A percentile compares a stretch with the other conserved stretches of the same genome.
These are phyloP conservation scores for Oxyria digyna DNA, from an alignment of 148 eudicot genomes.

Conservation along the genomic window DNA sequence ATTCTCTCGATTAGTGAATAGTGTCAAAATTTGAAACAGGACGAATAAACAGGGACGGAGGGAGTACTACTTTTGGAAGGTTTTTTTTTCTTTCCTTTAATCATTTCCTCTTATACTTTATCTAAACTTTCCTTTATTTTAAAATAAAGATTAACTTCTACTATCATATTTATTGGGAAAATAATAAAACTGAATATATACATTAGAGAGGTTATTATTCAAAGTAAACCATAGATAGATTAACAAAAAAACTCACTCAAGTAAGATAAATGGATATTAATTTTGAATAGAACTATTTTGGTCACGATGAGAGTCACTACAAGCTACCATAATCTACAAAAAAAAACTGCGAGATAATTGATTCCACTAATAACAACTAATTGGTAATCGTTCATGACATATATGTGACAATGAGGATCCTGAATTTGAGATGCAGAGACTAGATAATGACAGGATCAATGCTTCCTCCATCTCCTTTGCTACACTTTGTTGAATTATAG, in stretches of 20 bases:
- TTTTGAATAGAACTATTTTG: not conserved
- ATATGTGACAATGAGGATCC: not conserved
- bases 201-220: too few species aligned
- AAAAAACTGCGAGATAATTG: not conserved
- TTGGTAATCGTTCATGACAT: not conserved
- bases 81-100: not conserved
- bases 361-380: not conserved
- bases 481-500: conserved; percentile 13
- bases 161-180: too few species aligned
- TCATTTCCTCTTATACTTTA: not conserved
- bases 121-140: too few species aligned
- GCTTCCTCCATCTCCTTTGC: conserved; percentile 15
- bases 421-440: not conserved
- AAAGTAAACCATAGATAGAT: too few species aligned
- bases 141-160: too few species aligned
- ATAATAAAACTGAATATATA: too few species aligned
- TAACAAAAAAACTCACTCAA: too few species aligned
- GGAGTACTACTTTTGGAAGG: not conserved
- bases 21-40: too few species aligned
- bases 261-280: not conserved
- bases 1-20: too few species aligned
- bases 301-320: too few species aligned
- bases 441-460: conserved; percentile 1
- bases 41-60: too few species aligned
- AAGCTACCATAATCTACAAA: too few species aligned